Base-by-base conservation (phyloP, 257 asterid genomes). In the Ballota nigra region DNA sequence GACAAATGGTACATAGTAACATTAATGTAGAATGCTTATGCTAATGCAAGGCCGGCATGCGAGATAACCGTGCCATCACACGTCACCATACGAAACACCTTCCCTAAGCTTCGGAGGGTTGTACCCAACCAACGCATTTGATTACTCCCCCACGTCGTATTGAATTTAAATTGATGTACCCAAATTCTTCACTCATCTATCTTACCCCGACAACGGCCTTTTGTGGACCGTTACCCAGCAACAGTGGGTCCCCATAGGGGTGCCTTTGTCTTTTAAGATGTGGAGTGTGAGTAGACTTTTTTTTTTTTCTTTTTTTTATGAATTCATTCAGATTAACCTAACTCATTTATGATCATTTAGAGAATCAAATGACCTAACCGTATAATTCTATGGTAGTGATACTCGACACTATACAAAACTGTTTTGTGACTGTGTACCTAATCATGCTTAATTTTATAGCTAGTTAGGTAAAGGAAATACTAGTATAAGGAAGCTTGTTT, bases 31-130 rank as follows among this genome's bases (percentile, higher is more conserved):
- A 29, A 64, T 60, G 59, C 65, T 29, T 16, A 73, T 1, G 77
- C 55, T 69, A 63, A 68, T 68, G 72, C 11, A 23, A 73, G 57
- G 72, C 26, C 29, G 65, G 59, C 76, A 40, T 71, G 72, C 72
- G 55, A 45, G 63, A 41, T 19, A 33, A 41, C 10, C 75, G 80
- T 79, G 80, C 57, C 75, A 59, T 70, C 80, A 75, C 80, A 65
- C 71, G 66, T 63, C 80, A 19, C 4, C 63, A 13, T 3, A 10
- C 43, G 45, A 8, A 33, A 28, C 47, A 38, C 66, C 45, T 6
- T 60, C 63, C 61, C 18, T 36, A 3, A 6, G 72, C 75, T 51
- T 60, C 7, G 64, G 68, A 61, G 72, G 45, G 68, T 53, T 72
- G 78, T 78, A 78, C 78, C 76, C 70, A 7, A 28, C 76, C 40